Percentiles rank a stretch among this genome's conserved stretches.
Evolutionary conservation across 306 rosid genomes (phyloP).

Genomic region (Chamaecrista fasciculata): DNA sequence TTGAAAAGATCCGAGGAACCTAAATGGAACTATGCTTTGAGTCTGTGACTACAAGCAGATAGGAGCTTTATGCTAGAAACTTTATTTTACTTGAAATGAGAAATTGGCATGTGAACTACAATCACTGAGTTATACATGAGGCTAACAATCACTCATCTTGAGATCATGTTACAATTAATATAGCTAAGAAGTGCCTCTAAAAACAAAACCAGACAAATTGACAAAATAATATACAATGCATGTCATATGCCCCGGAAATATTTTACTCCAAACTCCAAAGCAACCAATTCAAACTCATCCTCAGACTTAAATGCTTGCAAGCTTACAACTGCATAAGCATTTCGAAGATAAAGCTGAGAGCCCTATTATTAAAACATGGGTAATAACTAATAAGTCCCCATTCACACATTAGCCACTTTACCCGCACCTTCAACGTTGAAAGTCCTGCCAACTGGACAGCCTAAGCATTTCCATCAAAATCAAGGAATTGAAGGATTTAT

Average conservation of each 20-base stretch:
- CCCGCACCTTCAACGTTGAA: background rate
- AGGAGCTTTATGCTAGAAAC: background rate
- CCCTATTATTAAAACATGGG: background rate
- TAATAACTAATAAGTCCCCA: background rate
- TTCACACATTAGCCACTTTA: background rate
- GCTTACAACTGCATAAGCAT: background rate
- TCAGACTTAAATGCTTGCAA: background rate
- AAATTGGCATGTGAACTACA: background rate
- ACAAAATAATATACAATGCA: background rate
- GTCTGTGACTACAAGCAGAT: background rate
- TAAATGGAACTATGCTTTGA: background rate
- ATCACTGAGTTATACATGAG: background rate
- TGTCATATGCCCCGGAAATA: background rate
- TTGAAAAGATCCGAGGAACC: background rate
- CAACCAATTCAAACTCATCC: background rate
- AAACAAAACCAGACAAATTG: background rate
- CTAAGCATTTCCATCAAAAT: background rate
- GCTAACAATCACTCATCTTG: background rate
- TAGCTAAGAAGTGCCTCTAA: background rate
- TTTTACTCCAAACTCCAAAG: background rate
- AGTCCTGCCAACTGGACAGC: background rate
- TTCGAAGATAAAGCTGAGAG: background rate
- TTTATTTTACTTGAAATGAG: background rate
- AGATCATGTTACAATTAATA: background rate
- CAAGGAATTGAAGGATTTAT: background rate